A percentile compares a stretch with the other conserved stretches of the same genome.
Conservation (phyloP, 2,329 filamentous ascomycete species). For the Fusarium proliferatum region DNA sequence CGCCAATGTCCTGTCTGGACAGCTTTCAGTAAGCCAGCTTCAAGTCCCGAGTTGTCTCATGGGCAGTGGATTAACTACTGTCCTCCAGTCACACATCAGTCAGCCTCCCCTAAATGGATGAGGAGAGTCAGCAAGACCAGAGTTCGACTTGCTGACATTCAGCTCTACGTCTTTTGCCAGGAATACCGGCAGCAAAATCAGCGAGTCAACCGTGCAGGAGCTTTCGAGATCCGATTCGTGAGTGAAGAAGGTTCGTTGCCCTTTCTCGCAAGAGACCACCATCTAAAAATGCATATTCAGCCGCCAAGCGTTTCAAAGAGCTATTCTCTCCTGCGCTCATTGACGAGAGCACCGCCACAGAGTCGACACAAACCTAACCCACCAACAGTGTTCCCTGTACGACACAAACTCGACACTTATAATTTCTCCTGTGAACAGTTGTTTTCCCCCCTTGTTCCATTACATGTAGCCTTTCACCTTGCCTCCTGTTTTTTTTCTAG, state of each 20-base stretch:
- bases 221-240: slow-evolving; percentile 64
- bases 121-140: slow-evolving; percentile 58
- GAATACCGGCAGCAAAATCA: slow-evolving; percentile 64
- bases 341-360: slow-evolving; percentile 31
- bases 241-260: slow-evolving; percentile 53
- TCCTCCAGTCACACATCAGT: slow-evolving; percentile 63
- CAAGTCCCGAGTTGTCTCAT: neutral
- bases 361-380: slow-evolving; percentile 20
- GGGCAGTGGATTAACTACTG: neutral
- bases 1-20: slow-evolving; percentile 71
- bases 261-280: neutral
- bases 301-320: slow-evolving; percentile 53
- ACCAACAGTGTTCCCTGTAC: neutral
- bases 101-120: slow-evolving; percentile 62
- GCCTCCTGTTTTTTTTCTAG: slow-evolving; percentile 25
- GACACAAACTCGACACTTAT: slow-evolving; percentile 1
- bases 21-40: slow-evolving; percentile 64
- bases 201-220: slow-evolving; percentile 59
- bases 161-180: slow-evolving; percentile 69
- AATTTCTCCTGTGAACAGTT: neutral
- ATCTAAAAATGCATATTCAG: slow-evolving; percentile 29
- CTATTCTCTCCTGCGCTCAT: slow-evolving; percentile 49
- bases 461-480: slow-evolving; percentile 26
- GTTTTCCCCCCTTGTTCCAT: slow-evolving; percentile 5
- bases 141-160: slow-evolving; percentile 64